Evolutionary conservation across 2,329 filamentous ascomycete genomes (phyloP), one percentile per base, ranked within the genome.

Genomic region (Allantophomopsis lycopodina): DNA sequence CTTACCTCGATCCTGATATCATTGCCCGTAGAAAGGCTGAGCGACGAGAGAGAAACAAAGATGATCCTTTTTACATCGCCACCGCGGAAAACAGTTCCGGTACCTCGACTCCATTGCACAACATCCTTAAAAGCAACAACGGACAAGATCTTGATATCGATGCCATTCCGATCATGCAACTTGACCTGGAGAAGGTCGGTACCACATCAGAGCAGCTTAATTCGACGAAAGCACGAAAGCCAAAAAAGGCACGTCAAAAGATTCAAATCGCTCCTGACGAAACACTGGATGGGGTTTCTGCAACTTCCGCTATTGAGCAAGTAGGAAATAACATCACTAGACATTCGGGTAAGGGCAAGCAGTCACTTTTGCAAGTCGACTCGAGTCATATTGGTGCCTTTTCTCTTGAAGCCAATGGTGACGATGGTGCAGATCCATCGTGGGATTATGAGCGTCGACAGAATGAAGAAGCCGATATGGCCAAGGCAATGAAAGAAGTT

Each of bases 1-100:
- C 66, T 35, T 82, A 81, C 48, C 60, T 82, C 2, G 83, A 89
- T 44, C 66, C 79, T 1, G 80, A 86, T 49, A 84, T 85, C 36
- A 56, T 84, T 33, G 82, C 83, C 4, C 71, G 78, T 45, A 73
- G 83, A 45, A 83, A 79, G 50, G 76, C 79, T 4, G 85, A 94
- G 54, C 73, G 88, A 10, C 63, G 71, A 41, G 87, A 94, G 55
- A 75, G 86, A 41, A 85, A 94, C 57, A 83, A 74, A 49, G 89
- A 96, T 54, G 91, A 98, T 52, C 91, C 91, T 1, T 98, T 94
- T 58, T 98, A 98, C 55, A 96, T 98, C 52, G 68, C 67, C 17
- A 60, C 63, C 7, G 62, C 62, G 31, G 66, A 65, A 18, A 64
- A 61, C 33, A 60, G 63, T 1, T 76, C 74, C 4, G 74, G 76